These are phyloP conservation scores for Epithemia pelagica DNA, from an alignment of 108 stramenopile genomes.

Conservation along the genomic window DNA sequence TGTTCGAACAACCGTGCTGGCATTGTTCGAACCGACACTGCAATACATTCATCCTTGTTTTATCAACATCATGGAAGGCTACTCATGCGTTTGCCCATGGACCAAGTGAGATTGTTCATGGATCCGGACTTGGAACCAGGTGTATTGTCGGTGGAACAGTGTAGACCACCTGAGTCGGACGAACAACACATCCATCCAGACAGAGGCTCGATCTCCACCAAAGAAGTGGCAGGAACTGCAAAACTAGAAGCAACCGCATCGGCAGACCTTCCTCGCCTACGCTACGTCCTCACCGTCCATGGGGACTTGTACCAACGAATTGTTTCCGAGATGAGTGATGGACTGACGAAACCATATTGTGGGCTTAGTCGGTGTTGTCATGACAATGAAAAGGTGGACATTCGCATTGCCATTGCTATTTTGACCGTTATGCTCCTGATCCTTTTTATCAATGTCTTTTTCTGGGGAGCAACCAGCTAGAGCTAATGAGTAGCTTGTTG, in stretches of 20 bases:
- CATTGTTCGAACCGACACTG: conserved; percentile 4
- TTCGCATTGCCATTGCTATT: conserved; percentile 34
- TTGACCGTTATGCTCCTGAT: conserved; percentile 28
- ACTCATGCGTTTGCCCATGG: conserved; percentile 38
- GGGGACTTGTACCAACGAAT: conserved; percentile 46
- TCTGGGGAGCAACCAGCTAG: not conserved
- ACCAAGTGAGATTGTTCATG: conserved; percentile 49
- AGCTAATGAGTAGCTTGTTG: not conserved
- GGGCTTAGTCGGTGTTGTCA: conserved; percentile 38
- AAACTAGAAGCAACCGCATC: conserved; percentile 1
- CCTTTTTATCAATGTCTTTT: conserved; percentile 14
- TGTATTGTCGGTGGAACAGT: conserved; percentile 46
- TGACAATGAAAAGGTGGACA: conserved; percentile 32
- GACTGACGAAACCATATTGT: conserved; percentile 23
- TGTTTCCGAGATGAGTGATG: conserved; percentile 40
- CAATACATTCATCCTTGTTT: conserved; percentile 18
- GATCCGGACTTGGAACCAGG: conserved; percentile 52
- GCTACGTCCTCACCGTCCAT: conserved; percentile 49
- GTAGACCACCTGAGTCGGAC: conserved; percentile 10
- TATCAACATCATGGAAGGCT: conserved; percentile 32
- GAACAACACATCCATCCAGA: not conserved
- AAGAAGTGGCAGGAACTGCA: too few species aligned
- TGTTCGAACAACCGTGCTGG: not conserved
- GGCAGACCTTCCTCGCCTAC: conserved; percentile 24
- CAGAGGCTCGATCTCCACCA: too few species aligned